These are phyloP conservation scores for Picea sitchensis DNA, from an alignment of 75 land plant species.

Conservation along the genomic window DNA sequence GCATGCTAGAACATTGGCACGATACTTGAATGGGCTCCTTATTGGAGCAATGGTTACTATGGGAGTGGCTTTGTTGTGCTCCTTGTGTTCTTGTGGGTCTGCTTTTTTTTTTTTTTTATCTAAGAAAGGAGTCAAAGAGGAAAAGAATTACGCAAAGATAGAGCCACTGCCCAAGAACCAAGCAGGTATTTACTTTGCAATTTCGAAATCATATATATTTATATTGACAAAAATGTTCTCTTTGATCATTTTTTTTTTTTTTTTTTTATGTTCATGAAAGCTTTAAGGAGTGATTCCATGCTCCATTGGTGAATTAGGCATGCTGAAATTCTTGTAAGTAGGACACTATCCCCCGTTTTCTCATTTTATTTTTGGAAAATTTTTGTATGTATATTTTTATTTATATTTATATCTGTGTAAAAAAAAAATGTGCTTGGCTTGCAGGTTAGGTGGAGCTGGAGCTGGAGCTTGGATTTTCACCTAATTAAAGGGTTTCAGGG, in stretches of 20 bases:
- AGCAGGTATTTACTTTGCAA: conserved; percentile 20
- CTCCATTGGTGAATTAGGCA: conserved; percentile 51
- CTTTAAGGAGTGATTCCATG: conserved; percentile 19
- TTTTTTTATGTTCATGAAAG: too few relatives aligned
- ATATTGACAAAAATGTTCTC: not conserved
- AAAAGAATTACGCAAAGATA: conserved; percentile 47
- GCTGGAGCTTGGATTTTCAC: too few relatives aligned
- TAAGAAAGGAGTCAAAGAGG: conserved; percentile 53
- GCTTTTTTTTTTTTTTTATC: conserved; percentile 22
- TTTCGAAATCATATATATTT: not conserved
- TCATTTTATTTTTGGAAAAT: not conserved
- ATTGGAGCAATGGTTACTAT: conserved; percentile 64
- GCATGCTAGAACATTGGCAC: conserved; percentile 31
- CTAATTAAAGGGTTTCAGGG: too few relatives aligned
- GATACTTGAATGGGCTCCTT: conserved; percentile 48
- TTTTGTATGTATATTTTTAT: too few relatives aligned
- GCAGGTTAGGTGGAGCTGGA: too few relatives aligned
- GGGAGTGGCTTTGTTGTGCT: conserved; percentile 44
- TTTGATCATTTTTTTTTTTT: not conserved
- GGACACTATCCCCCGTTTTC: not conserved
- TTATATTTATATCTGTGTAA: too few relatives aligned
- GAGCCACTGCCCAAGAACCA: conserved; percentile 41
- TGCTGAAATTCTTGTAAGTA: conserved; percentile 58
- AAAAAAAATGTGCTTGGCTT: too few relatives aligned
- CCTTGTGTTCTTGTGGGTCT: conserved; percentile 60